Evolutionary conservation across 768 basidiomycete species (phyloP).

Genomic region (Calocybe cyanea): DNA sequence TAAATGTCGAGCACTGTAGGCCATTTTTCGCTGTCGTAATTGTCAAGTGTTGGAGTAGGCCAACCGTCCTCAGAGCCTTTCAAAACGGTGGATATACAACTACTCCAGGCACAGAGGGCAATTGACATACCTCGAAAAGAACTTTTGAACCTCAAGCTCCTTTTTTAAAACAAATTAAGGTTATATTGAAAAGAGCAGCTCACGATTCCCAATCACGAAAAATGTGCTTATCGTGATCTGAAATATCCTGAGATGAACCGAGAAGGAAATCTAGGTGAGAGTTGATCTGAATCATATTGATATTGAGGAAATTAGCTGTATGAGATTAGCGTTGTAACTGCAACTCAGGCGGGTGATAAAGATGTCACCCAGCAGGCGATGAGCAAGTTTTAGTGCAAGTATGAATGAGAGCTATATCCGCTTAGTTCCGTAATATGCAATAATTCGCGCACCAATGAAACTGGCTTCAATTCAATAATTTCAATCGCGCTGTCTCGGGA

Average conservation of each 20-base stretch:
- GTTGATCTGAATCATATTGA: constrained; percentile 9
- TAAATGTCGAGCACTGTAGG: constrained; percentile 31
- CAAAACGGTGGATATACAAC: background rate
- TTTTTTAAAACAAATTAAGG: background rate
- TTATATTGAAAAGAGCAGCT: constrained; percentile 5
- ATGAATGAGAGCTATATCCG: too few species aligned
- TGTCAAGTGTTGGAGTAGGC: background rate
- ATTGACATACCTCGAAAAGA: constrained; percentile 7
- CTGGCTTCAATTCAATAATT: too few species aligned
- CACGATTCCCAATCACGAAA: constrained; percentile 30
- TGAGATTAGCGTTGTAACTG: too few species aligned
- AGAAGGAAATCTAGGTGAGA: constrained; percentile 28
- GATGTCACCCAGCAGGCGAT: too few species aligned
- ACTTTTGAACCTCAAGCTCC: constrained; percentile 10
- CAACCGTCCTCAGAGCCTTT: constrained; percentile 1
- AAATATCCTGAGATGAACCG: constrained; percentile 20
- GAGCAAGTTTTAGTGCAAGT: too few species aligned
- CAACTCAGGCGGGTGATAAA: too few species aligned
- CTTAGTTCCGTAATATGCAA: too few species aligned
- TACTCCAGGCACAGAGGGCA: constrained; percentile 7
- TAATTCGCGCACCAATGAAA: too few species aligned
- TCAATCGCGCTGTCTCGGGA: too few species aligned
- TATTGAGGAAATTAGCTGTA: too few species aligned
- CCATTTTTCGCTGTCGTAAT: constrained; percentile 18
- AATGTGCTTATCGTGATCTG: constrained; percentile 19